Percentiles rank a stretch among this genome's conserved stretches.
These are phyloP conservation scores for Russula olivacea DNA, from an alignment of 768 basidiomycete genomes.

Conservation along the genomic window DNA sequence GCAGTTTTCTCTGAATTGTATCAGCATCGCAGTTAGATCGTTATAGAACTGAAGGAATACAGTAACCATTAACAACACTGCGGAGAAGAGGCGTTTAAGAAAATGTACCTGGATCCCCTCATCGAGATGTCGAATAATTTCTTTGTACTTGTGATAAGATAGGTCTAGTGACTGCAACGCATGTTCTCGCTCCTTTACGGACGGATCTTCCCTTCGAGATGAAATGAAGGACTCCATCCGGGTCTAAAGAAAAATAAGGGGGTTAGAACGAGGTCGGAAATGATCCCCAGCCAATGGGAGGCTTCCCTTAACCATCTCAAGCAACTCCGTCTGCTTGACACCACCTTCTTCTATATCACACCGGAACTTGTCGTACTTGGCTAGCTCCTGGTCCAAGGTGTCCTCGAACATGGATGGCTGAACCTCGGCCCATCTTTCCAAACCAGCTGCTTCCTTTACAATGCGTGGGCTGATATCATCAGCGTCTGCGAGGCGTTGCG, in stretches of 20 bases:
- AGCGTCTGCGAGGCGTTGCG: conserved; percentile 49
- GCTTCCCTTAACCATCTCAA: conserved; percentile 64
- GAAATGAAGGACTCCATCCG: conserved; percentile 69
- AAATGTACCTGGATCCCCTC: conserved; percentile 75
- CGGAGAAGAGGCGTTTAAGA: neutral
- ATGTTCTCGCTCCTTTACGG: conserved; percentile 72
- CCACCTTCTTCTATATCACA: conserved; percentile 49
- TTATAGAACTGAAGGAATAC: conserved; percentile 78
- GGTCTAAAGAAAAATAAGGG: conserved; percentile 36
- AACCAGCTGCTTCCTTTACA: conserved; percentile 54
- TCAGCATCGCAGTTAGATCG: conserved; percentile 65
- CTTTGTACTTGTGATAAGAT: conserved; percentile 82
- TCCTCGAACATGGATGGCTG: conserved; percentile 87
- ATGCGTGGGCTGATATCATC: conserved; percentile 75
- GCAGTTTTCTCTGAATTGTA: conserved; percentile 70
- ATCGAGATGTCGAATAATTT: conserved; percentile 76
- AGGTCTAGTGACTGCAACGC: conserved; percentile 78
- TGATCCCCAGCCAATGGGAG: neutral
- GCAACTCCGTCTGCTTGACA: conserved; percentile 55
- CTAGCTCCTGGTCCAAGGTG: conserved; percentile 67
- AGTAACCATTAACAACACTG: neutral
- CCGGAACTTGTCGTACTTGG: conserved; percentile 70
- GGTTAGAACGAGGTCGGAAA: neutral
- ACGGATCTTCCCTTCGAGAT: conserved; percentile 71
- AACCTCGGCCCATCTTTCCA: conserved; percentile 64